Conservation (phyloP, 1,284 basidiomycete genomes). For the Cutaneotrichosporon arboriforme region DNA sequence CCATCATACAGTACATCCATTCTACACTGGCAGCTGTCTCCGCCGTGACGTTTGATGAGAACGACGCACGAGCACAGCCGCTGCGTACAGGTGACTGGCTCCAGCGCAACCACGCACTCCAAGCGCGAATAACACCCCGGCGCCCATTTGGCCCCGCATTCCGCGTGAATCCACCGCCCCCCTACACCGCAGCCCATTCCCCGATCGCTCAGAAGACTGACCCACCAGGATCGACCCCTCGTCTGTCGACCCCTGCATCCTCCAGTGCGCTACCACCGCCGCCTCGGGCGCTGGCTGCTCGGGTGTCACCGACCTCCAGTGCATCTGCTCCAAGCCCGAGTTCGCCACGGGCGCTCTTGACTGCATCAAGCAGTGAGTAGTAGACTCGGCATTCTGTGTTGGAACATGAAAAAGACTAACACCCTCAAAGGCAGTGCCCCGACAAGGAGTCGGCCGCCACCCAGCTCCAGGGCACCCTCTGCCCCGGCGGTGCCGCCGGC, state of each 20-base stretch:
- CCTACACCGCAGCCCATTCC: background rate
- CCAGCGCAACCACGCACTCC: no score
- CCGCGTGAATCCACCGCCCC: background rate
- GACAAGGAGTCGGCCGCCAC: background rate
- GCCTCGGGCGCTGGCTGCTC: constrained; percentile 3
- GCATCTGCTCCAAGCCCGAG: constrained; percentile 2
- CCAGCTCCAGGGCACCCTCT: constrained; percentile 1
- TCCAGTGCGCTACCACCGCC: background rate
- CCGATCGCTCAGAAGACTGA: constrained; percentile 1
- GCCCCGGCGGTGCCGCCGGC: background rate
- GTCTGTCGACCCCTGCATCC: constrained; percentile 2
- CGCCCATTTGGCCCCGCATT: no score
- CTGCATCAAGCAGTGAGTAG: constrained; percentile 1
- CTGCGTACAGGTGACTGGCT: no score
- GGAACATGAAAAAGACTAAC: no score
- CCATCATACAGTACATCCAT: no score
- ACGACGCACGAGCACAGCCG: no score
- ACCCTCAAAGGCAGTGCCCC: background rate
- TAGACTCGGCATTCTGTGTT: no score
- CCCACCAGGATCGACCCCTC: constrained; percentile 1
- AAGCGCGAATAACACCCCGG: no score
- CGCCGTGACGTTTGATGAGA: no score
- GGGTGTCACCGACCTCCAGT: background rate
- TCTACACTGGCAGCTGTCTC: no score
- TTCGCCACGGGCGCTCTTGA: background rate